Percentiles rank a stretch among this genome's conserved stretches.
These are phyloP conservation scores for Fonsecaea nubica DNA, from an alignment of 2,329 filamentous ascomycete species.

Conservation along the genomic window DNA sequence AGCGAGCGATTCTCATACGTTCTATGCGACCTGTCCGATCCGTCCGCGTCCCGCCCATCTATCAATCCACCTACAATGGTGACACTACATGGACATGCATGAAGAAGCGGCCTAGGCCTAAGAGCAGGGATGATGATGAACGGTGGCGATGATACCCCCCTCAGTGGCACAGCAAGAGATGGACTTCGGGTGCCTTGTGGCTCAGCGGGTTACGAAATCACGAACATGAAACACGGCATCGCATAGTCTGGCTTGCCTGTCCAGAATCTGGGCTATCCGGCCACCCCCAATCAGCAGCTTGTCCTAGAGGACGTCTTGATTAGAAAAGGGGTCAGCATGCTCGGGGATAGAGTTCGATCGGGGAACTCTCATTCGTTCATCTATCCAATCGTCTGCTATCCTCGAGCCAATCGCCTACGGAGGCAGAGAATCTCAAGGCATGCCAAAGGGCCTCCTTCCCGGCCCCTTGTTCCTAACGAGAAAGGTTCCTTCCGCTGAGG, in stretches of 20 bases:
- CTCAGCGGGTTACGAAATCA: background rate
- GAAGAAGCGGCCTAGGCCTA: background rate
- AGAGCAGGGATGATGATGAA: constrained; percentile 6
- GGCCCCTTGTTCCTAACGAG: background rate
- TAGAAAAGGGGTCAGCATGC: background rate
- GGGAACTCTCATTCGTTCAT: background rate
- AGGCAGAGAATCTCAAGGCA: background rate
- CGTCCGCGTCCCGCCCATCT: background rate
- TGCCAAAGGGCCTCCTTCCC: background rate
- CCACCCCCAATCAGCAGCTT: background rate
- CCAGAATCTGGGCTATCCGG: background rate
- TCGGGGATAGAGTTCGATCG: background rate
- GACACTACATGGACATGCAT: background rate
- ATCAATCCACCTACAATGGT: background rate
- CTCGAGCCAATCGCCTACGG: background rate
- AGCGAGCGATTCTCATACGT: background rate
- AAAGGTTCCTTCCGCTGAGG: background rate
- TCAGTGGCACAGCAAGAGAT: background rate
- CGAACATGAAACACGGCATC: background rate
- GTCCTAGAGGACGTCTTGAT: background rate
- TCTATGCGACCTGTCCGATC: background rate
- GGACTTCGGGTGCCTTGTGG: background rate
- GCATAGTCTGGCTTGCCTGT: background rate
- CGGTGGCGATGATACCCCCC: background rate
- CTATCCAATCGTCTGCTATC: background rate